Evolutionary conservation across 192 early-diverging fungal species (phyloP).

Genomic region (Nowakowskiella sp.): DNA sequence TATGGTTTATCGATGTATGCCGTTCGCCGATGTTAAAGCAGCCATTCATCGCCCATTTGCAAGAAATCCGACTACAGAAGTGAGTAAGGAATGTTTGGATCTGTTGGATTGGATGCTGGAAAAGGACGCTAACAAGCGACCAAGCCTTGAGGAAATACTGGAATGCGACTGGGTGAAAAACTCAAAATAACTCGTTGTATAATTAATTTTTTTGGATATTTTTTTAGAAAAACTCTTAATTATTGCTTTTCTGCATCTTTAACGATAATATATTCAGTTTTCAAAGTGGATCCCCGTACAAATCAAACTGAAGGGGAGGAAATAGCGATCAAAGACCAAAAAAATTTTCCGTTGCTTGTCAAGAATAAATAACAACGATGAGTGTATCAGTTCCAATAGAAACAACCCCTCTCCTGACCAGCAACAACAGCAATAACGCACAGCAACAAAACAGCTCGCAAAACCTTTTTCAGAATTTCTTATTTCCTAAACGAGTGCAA

Average conservation of each 20-base stretch:
- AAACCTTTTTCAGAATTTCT: not conserved
- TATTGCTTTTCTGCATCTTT: too few relatives aligned
- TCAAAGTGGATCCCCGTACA: too few relatives aligned
- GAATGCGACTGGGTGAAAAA: not conserved
- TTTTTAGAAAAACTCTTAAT: too few relatives aligned
- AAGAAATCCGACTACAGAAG: slow-evolving; percentile 30
- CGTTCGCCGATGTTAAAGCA: slow-evolving; percentile 48
- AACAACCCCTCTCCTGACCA: too few relatives aligned
- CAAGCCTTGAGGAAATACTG: slow-evolving; percentile 49
- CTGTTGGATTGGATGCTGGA: slow-evolving; percentile 53
- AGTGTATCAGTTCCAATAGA: too few relatives aligned
- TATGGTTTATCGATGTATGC: slow-evolving; percentile 50
- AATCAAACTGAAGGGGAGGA: too few relatives aligned
- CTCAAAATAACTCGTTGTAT: not conserved
- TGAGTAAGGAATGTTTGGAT: slow-evolving; percentile 42
- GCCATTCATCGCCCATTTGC: slow-evolving; percentile 41
- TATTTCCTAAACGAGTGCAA: slow-evolving; percentile 24
- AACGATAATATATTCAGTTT: too few relatives aligned
- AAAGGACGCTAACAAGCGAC: slow-evolving; percentile 38
- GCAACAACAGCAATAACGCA: not conserved
- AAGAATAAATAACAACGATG: too few relatives aligned
- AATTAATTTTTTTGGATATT: not conserved
- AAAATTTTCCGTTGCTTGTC: too few relatives aligned
- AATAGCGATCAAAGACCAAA: too few relatives aligned
- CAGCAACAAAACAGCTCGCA: not conserved